Percentiles rank a stretch among this genome's conserved stretches.
phyloP scores from a whole-genome alignment of 257 asterid genomes.

The Solanum etuberosum region DNA sequence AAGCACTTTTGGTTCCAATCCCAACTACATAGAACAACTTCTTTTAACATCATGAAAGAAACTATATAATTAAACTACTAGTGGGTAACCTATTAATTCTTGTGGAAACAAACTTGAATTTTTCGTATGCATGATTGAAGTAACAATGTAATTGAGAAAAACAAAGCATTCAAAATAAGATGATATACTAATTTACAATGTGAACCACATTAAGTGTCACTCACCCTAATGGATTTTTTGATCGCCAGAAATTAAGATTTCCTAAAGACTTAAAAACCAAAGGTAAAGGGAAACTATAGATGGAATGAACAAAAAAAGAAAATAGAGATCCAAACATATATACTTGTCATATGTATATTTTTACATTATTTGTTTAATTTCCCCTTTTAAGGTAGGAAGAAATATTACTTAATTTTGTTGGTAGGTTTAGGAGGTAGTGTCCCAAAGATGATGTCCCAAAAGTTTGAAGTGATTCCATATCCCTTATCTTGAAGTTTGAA shows the following conservation, averaged over 20 bases:
- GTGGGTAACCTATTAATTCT: not conserved
- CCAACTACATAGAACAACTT: not conserved
- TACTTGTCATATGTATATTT: not conserved
- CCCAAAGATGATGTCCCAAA: constrained; percentile 87
- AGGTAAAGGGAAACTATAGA: not conserved
- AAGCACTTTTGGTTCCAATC: not conserved
- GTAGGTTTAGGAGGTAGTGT: constrained; percentile 45
- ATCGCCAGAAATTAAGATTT: not conserved
- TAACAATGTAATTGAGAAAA: not conserved
- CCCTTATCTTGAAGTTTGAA: constrained; percentile 81
- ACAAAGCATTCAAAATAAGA: not conserved
- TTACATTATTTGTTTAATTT: not conserved
- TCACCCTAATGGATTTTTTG: not conserved
- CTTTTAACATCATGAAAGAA: not conserved
- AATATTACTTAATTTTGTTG: not conserved
- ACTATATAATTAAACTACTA: not conserved
- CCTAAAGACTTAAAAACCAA: not conserved
- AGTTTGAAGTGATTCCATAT: constrained; percentile 76
- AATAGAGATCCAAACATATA: not conserved
- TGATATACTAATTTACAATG: not conserved
- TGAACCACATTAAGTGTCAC: not conserved
- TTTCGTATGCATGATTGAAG: not conserved
- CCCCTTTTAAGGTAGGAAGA: not conserved
- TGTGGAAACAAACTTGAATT: not conserved
- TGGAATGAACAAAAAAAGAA: not conserved